Percentiles rank a stretch among this genome's conserved stretches.
Conservation (phyloP, 23 red algal species). For the Cyanidioschyzon merolae region DNA sequence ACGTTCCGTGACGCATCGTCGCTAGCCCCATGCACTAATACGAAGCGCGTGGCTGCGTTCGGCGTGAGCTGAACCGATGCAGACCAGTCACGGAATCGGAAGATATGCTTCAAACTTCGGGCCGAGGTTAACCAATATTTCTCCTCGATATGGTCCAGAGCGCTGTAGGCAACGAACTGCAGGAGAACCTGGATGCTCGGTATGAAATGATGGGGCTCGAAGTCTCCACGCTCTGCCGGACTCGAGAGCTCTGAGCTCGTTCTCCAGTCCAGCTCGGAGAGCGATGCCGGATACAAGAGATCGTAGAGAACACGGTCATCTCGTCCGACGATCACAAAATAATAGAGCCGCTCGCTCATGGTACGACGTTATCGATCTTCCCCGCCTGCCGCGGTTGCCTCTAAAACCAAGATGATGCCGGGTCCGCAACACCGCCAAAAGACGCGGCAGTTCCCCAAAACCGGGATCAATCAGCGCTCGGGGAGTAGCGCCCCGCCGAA, state of each 20-base stretch:
- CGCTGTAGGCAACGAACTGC: constrained; percentile 12
- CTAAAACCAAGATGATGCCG: too few species aligned
- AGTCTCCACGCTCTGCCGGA: background rate
- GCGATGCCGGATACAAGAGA: constrained; percentile 4
- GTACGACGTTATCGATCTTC: too few species aligned
- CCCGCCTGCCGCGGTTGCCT: too few species aligned
- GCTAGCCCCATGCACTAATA: background rate
- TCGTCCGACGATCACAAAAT: constrained; percentile 10
- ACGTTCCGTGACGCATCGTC: background rate
- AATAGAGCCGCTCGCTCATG: constrained; percentile 2
- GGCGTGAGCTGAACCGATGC: background rate
- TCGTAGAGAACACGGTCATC: background rate
- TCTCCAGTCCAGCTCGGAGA: background rate
- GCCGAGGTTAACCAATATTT: background rate
- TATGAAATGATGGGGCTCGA: background rate
- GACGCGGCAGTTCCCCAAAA: too few species aligned
- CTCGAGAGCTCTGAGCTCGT: background rate
- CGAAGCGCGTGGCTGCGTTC: background rate
- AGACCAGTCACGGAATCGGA: background rate
- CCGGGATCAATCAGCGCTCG: too few species aligned
- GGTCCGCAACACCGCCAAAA: too few species aligned
- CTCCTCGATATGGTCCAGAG: constrained; percentile 4
- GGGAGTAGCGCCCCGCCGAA: too few species aligned
- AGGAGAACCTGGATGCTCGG: background rate
- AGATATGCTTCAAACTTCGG: background rate